Percentiles rank a stretch among this genome's conserved stretches.
Conservation (phyloP, 108 stramenopile species). For the Nannochloropsis gaditana region DNA sequence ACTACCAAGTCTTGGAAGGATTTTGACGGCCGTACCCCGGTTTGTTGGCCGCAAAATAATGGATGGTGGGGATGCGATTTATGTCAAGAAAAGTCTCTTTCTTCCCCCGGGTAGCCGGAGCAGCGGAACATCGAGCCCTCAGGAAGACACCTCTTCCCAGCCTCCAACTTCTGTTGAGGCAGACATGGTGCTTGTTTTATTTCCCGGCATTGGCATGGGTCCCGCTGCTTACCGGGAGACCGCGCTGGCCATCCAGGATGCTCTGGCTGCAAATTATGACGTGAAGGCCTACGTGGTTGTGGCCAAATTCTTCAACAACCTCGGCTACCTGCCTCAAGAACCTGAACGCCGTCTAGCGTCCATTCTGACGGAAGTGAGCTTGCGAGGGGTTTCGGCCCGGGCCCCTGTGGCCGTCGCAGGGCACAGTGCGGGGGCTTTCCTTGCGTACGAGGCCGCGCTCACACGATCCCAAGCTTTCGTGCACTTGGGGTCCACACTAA, state of each 20-base stretch:
- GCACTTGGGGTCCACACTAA: background rate
- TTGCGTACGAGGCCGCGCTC: background rate
- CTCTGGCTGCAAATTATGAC: background rate
- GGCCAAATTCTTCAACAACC: background rate
- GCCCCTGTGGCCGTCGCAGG: background rate
- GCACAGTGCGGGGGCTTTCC: background rate
- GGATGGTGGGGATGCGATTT: background rate
- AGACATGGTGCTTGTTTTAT: background rate
- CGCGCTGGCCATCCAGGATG: constrained; percentile 8
- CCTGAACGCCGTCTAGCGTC: background rate
- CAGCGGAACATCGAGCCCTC: background rate
- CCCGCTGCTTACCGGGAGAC: background rate
- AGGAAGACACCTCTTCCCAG: background rate
- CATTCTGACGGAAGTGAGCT: background rate
- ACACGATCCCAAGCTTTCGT: background rate
- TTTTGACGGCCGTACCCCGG: background rate
- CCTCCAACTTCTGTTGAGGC: background rate
- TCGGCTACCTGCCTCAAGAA: background rate
- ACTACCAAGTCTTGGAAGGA: background rate
- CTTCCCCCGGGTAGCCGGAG: background rate
- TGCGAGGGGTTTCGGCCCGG: background rate
- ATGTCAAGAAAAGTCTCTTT: constrained; percentile 18
- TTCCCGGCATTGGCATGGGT: background rate
- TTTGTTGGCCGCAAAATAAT: background rate
- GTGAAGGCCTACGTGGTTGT: constrained; percentile 9